Base-by-base conservation (phyloP, 192 early-diverging fungal genomes). In the Podila epicladia region DNA sequence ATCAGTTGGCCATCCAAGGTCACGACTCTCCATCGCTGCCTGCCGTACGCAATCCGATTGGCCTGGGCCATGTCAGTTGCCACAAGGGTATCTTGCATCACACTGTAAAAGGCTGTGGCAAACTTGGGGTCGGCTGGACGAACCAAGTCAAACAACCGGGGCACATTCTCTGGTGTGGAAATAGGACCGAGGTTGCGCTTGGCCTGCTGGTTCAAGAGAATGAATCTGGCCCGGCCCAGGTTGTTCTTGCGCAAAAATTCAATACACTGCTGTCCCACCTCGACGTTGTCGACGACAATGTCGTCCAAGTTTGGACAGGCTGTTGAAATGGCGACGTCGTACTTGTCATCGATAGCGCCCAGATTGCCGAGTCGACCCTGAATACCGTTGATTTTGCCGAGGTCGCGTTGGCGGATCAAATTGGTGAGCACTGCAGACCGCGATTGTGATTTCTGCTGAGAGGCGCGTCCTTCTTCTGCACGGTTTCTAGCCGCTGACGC, bases 261-360 rank as follows among this genome's bases (percentile, higher is more conserved):
- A 45, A 99, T 91, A 65, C 97, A 98, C 50, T 91, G 85, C 76
- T 98, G 95, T 2, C 88, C 98, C 0, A 89, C 86, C 58, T 93
- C 89, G 9, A 98, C 97, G 3, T 90, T 91, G 50, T 97, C 96
- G 32, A 97, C 97, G 1, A 99, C 94, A 75, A 99, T 96, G 62
- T 92, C 87, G 62, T 98, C 92, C 66, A 99, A 86, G 13, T 86
- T 83, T 22, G 89, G 88, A 59, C 95, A 97, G 0, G 95, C 93
- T 4, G 96, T 98, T 4, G 97, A 97, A 20, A 98, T 91, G 0
- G 98, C 98, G 9, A 99, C 92, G 82, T 99, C 98, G 70, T 97
- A 99, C 79, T 91, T 92, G 64, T 94, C 93, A 61, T 95, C 94
- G 72, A 99, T 97, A 2, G 94, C 92, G 29, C 97, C 98, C n/a